phyloP scores from a whole-genome alignment of 805 yeast species.

The Pichia scutulata region DNA sequence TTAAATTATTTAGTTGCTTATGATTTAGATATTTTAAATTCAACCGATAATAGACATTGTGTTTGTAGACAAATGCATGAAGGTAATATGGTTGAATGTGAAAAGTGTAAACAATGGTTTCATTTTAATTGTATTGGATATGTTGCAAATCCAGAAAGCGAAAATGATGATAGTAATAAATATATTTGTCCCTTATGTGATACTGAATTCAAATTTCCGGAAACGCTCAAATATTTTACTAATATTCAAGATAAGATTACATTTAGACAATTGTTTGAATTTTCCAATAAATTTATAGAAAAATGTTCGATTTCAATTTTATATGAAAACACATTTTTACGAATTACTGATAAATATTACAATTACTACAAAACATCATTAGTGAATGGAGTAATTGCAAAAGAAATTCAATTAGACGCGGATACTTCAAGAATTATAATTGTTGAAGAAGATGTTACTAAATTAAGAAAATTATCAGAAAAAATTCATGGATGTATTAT shows the following conservation, averaged over 20 bases:
- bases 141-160: conserved; percentile 17
- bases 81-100: conserved; percentile 65
- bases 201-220: conserved; percentile 16
- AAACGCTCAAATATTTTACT: conserved; percentile 14
- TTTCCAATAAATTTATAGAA: not conserved
- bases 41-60: conserved; percentile 35
- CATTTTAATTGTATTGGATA: conserved; percentile 51
- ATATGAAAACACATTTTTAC: conserved; percentile 2
- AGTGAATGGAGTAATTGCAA: not conserved
- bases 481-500: conserved; percentile 3
- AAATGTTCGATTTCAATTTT: not conserved
- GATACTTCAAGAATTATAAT: not conserved
- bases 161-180: conserved; percentile 19
- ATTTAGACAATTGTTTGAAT: not conserved
- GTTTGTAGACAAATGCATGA: conserved; percentile 52
- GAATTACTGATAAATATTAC: not conserved
- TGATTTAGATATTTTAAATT: conserved; percentile 15
- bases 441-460: not conserved
- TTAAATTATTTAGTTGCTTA: conserved; percentile 3
- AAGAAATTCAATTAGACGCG: not conserved
- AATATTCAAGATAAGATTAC: not conserved
- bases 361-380: not conserved
- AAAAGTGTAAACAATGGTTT: conserved; percentile 64
- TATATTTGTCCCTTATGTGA: conserved; percentile 54
- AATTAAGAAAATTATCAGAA: not conserved